Evolutionary conservation across 805 yeast genomes (phyloP), one percentile per base, ranked within the genome.

Genomic region (Teunomyces aglyptinius): DNA sequence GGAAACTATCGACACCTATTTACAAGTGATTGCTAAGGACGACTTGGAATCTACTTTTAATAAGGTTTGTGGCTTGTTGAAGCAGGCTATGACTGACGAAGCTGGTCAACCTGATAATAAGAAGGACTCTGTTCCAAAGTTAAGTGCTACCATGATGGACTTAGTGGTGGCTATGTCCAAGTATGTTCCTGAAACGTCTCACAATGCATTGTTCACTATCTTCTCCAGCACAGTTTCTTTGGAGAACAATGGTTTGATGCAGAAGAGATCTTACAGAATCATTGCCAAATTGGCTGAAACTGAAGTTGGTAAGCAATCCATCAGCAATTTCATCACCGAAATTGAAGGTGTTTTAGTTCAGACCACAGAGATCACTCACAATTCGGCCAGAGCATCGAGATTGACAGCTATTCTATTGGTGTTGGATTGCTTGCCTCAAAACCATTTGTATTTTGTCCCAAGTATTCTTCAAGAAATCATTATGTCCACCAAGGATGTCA

Each of bases 71-170:
- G 79, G 82, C 1, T 69, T 90, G 48, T 75, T 94, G 54, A 89
- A 85, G 57, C 76, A 80, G 45, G 86, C 92, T 2, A 73, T 91
- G 67, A 88, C 85, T 44, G 78, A 80, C 45, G 85, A 81, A 56
- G 55, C 60, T 10, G 56, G 65, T 5, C 64, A 74, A 53, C 63
- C 57, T 24, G 65, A 58, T 32, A 58, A 32, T 58, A 69, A 43
- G 41, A 63, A 53, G 50, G 50, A 48, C 26, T 67, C 61, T 8
- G 61, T 72, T 15, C 80, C 85, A 19, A 76, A 80, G 43, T 68
- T 84, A 52, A 80, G 89, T 52, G 82, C 87, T 34, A 89, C 97
- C 13, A 83, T 95, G 88, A 78, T 92, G 85, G 99, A 94, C 63
- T 75, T 94, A 47, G 77, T 90, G 44, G 95, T 90, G 42, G 82